Evolutionary conservation across 805 yeast genomes (phyloP).

Genomic region (Ogataea methanolica): DNA sequence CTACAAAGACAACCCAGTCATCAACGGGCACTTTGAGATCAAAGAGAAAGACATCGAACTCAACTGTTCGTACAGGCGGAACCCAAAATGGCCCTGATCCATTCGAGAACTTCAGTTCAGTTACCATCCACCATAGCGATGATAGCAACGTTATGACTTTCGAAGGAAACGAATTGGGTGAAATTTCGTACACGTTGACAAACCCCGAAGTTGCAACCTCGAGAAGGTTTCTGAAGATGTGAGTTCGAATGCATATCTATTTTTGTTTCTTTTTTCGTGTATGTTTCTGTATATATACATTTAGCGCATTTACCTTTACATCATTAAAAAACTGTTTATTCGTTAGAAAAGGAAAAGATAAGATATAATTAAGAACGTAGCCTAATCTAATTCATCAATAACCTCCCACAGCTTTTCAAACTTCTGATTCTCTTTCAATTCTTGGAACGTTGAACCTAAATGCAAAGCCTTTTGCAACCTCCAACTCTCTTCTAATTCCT

Average conservation of each 20-base stretch:
- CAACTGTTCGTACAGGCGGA: slow-evolving; percentile 15
- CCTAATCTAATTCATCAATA: slow-evolving; percentile 16
- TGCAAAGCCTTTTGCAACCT: slow-evolving; percentile 13
- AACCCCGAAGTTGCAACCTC: slow-evolving; percentile 26
- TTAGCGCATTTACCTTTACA: background rate
- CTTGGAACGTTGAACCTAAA: slow-evolving; percentile 3
- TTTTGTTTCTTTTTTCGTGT: background rate
- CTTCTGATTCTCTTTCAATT: background rate
- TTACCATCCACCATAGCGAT: slow-evolving; percentile 73
- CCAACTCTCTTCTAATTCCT: slow-evolving; percentile 18
- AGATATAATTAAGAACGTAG: background rate
- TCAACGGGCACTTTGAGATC: slow-evolving; percentile 43
- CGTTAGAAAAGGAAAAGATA: no score
- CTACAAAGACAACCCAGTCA: slow-evolving; percentile 16
- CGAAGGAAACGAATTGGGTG: slow-evolving; percentile 43
- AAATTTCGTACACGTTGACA: slow-evolving; percentile 54
- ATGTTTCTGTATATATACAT: background rate
- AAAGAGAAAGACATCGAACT: slow-evolving; percentile 28
- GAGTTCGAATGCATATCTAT: background rate
- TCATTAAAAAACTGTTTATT: background rate
- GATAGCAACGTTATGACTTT: slow-evolving; percentile 45
- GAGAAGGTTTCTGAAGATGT: slow-evolving; percentile 27
- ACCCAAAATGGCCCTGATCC: slow-evolving; percentile 49
- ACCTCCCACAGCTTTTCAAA: slow-evolving; percentile 14
- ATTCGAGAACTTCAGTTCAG: slow-evolving; percentile 78